Evolutionary conservation across 2,329 filamentous ascomycete genomes (phyloP).

Genomic region (Boeremia exigua): DNA sequence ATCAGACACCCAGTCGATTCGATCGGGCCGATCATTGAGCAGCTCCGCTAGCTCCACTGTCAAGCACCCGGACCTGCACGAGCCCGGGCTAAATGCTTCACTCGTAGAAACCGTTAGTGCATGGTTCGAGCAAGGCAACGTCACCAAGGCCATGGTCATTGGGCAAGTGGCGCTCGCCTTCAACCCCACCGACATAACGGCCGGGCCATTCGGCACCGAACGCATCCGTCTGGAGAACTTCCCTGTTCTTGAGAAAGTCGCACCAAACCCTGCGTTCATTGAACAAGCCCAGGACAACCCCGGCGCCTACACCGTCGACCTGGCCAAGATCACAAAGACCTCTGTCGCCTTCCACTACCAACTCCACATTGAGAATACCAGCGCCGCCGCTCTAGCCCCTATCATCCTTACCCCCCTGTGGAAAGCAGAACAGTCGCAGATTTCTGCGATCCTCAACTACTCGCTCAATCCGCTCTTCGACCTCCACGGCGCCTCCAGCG

Average conservation of each 20-base stretch:
- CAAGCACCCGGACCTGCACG: constrained; percentile 81
- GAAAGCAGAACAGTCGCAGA: constrained; percentile 83
- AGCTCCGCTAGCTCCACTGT: constrained; percentile 66
- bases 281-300: constrained; percentile 70
- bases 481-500: constrained; percentile 48
- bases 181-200: constrained; percentile 62
- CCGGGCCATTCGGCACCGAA: constrained; percentile 56
- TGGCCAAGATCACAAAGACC: constrained; percentile 73
- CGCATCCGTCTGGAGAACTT: constrained; percentile 89
- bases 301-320: constrained; percentile 80
- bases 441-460: constrained; percentile 86
- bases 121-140: constrained; percentile 74
- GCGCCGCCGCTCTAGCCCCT: constrained; percentile 68
- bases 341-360: constrained; percentile 92
- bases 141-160: constrained; percentile 75
- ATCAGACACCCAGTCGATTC: constrained; percentile 90
- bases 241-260: constrained; percentile 84
- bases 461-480: constrained; percentile 75
- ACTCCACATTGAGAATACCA: constrained; percentile 69
- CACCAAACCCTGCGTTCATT: constrained; percentile 91
- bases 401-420: constrained; percentile 76
- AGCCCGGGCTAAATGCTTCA: constrained; percentile 82
- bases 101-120: constrained; percentile 92
- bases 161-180: constrained; percentile 91
- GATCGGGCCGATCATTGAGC: constrained; percentile 82